Conservation (phyloP, 495 filamentous ascomycete genomes). For the Schizothecium vesticola region DNA sequence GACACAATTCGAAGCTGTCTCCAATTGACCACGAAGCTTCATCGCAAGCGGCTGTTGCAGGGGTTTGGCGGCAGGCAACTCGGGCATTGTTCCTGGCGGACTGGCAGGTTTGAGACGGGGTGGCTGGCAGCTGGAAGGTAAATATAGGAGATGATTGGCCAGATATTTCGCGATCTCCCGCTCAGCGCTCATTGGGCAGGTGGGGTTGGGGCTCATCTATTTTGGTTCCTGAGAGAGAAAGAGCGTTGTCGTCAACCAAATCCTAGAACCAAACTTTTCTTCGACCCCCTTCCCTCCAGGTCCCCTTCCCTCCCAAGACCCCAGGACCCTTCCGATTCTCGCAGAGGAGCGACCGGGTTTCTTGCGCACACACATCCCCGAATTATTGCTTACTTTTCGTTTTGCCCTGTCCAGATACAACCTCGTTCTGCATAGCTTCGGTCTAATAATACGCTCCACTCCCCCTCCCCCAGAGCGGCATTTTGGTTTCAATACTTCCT, state of each 20-base stretch:
- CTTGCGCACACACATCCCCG: no score
- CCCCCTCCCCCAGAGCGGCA: not conserved
- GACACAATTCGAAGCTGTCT: not conserved
- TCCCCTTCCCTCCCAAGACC: not conserved
- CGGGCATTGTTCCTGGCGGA: not conserved
- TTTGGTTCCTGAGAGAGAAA: slow-evolving; percentile 2
- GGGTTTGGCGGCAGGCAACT: not conserved
- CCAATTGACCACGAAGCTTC: slow-evolving; percentile 35
- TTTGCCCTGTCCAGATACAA: not conserved
- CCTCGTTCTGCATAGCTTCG: not conserved
- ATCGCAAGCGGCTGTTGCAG: slow-evolving; percentile 4
- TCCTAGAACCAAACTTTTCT: not conserved
- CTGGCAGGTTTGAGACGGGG: not conserved
- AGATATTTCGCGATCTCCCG: not conserved
- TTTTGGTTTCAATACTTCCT: not conserved
- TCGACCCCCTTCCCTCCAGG: not conserved
- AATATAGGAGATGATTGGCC: slow-evolving; percentile 2
- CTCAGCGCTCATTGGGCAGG: not conserved
- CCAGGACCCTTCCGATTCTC: not conserved
- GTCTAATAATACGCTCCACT: not conserved
- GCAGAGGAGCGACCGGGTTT: no score
- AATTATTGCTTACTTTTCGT: not conserved
- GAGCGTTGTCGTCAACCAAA: not conserved
- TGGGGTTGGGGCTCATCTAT: not conserved
- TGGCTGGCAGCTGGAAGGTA: slow-evolving; percentile 3